Evolutionary conservation across 768 basidiomycete species (phyloP), one percentile per base, ranked within the genome.

Genomic region (Termitomyces sp.): DNA sequence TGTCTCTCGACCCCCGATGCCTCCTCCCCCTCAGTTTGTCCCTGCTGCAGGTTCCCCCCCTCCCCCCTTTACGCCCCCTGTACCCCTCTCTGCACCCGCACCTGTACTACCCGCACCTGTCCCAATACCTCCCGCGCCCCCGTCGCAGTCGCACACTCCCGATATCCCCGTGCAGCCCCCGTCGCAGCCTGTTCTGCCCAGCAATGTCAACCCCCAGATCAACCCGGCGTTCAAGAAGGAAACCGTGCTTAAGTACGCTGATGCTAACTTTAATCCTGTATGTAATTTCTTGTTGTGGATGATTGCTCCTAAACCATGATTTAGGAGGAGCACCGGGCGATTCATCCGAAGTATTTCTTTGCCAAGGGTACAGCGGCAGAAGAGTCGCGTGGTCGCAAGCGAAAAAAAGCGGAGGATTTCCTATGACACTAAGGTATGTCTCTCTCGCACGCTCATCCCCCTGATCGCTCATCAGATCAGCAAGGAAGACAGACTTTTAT

Each of bases 371-470:
- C 69, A 52, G 69, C 64, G 25, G 64, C 62, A 32, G 86, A 88
- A 50, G 88, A 89, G 64, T 74, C 80, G 49, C 80, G 88, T 61
- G 90, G 91, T 47, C 90, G 85, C 76, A 94, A 94, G 71, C 76
- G 92, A 46, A 88, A 91, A 46, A 78, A 90, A 61, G 92, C 92
- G 32, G 91, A 93, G 70, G 92, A 94, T 70, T 91, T 90, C 70
- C 72, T 93, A 63, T 91, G 63, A 66, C 12, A 37, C 44, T n/a
- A 4, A 45, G 49, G 39, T 44, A 6, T 25, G 47, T 19, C 3
- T n/a, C 10, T 27, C 3, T 28, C 34, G 12, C 35, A 30, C 23
- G 6, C 48, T 12, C 30, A 12, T 21, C 45, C 6, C 17, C 3
- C 10, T 25, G 3, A 23, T 14, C 19, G 10, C 27, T 50, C 4